phyloP scores from a whole-genome alignment of 2,329 filamentous ascomycete species.

The Orbilia ellipsospora region DNA sequence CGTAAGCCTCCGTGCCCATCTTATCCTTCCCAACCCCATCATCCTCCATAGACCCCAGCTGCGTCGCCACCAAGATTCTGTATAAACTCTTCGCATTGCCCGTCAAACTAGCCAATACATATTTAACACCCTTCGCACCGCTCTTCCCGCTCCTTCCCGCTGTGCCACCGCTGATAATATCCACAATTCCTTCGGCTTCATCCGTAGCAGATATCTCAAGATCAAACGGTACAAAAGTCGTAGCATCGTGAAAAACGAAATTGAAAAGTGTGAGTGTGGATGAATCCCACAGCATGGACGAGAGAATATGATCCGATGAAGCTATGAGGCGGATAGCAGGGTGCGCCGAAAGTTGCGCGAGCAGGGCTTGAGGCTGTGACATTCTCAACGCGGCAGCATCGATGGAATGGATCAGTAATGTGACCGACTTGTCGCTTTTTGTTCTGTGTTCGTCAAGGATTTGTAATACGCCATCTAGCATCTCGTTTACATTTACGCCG shows the following conservation, averaged over 20 bases:
- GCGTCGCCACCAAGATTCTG: conserved; percentile 83
- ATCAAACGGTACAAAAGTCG: conserved; percentile 81
- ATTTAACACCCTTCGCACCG: conserved; percentile 89
- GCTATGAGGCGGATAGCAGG: conserved; percentile 77
- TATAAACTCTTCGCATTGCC: conserved; percentile 93
- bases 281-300: conserved; percentile 88
- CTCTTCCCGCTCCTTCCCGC: conserved; percentile 55
- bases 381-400: conserved; percentile 82
- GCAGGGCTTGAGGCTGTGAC: conserved; percentile 74
- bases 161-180: conserved; percentile 74
- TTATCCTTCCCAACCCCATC: conserved; percentile 69
- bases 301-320: conserved; percentile 88
- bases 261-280: conserved; percentile 83
- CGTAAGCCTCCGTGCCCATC: conserved; percentile 65
- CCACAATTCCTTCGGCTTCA: conserved; percentile 61
- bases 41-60: conserved; percentile 76
- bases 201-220: conserved; percentile 86
- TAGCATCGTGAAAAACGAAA: conserved; percentile 92
- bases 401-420: conserved; percentile 84
- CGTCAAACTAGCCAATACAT: conserved; percentile 87
- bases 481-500: conserved; percentile 61
- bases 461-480: conserved; percentile 63
- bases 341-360: conserved; percentile 81
- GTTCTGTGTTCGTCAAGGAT: conserved; percentile 72
- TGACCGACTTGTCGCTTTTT: conserved; percentile 67